Evolutionary conservation across 2,329 filamentous ascomycete genomes (phyloP), one percentile per base, ranked within the genome.

Genomic region (Cadophora malorum): DNA sequence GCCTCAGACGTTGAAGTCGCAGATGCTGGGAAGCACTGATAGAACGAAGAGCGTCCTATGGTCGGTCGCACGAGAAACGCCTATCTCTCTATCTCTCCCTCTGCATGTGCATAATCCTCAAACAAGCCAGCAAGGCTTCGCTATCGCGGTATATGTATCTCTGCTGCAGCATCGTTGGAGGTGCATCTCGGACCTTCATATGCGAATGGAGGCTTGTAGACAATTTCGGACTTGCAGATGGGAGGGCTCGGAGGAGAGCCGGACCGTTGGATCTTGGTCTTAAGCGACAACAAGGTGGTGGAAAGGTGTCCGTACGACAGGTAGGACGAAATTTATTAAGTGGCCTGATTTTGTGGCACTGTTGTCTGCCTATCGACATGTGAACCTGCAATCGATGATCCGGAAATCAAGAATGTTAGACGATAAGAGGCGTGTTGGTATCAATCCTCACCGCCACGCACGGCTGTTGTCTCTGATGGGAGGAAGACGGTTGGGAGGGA

Each of bases 261-360:
- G 66, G 58, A 56, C 66, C 56, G 63, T 65, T 67, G 63, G 66
- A 58, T 23, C 38, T 61, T 33, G 16, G 3, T 8, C 16, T 33
- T 33, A 52, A 52, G n/a, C 33, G 14, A 55, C 25, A 38, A 45
- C 6, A 45, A 19, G 4, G 28, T 28, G 28, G 3, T 28, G 28
- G 3, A 14, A 33, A 50, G 33, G 33, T 35, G n/a, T 45, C 8
- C 45, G 28, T 53, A 45, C 16, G 35, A 38, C 28, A 14, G 50
- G 19, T 49, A 25, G n/a, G 23, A n/a, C 12, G 23, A 7, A 16
- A 23, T 50, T 25, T 45, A 35, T 55, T 3, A 55, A 28, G 23
- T 33, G n/a, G 45, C 28, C 28, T 33, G 25, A 50, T 14, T 33
- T 38, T 7, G 19, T 50, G 10, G 16, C 7, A 21, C 16, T 21